Evolutionary conservation across 129 eudicot species (phyloP).

Genomic region (Saussurea involucrata): DNA sequence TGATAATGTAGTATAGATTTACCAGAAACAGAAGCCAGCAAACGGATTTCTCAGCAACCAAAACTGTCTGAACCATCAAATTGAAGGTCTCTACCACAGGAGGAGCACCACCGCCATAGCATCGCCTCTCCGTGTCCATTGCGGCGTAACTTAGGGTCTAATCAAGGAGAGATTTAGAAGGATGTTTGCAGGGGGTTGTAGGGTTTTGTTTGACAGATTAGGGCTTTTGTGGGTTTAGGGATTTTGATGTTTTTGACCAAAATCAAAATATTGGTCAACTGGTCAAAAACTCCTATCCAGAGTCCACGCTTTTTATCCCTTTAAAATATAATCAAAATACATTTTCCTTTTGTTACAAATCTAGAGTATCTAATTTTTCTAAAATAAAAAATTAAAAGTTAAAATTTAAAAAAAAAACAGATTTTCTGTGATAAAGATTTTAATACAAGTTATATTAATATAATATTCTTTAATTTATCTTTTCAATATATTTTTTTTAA

Average conservation of each 20-base stretch:
- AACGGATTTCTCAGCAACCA: slow-evolving; percentile 34
- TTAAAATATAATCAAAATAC: neutral
- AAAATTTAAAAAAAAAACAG: no score
- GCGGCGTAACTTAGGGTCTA: neutral
- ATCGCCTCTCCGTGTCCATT: slow-evolving; percentile 22
- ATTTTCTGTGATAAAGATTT: no score
- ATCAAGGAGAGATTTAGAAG: neutral
- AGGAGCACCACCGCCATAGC: slow-evolving; percentile 1
- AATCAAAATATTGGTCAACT: neutral
- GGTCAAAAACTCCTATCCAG: neutral
- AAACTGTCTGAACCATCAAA: slow-evolving; percentile 19
- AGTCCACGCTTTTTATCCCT: neutral
- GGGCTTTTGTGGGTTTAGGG: slow-evolving; percentile 24
- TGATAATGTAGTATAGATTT: slow-evolving; percentile 14
- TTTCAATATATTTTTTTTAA: no score
- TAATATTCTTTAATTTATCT: no score
- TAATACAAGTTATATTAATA: no score
- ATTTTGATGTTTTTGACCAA: slow-evolving; percentile 3
- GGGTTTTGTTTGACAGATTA: slow-evolving; percentile 8
- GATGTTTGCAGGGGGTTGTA: slow-evolving; percentile 2
- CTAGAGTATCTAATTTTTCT: no score
- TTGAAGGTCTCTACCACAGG: slow-evolving; percentile 15
- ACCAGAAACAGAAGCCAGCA: slow-evolving; percentile 41
- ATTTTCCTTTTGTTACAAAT: neutral
- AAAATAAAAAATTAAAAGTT: no score